Evolutionary conservation across 768 basidiomycete species (phyloP).

Genomic region (Cyclocybe aegerita): DNA sequence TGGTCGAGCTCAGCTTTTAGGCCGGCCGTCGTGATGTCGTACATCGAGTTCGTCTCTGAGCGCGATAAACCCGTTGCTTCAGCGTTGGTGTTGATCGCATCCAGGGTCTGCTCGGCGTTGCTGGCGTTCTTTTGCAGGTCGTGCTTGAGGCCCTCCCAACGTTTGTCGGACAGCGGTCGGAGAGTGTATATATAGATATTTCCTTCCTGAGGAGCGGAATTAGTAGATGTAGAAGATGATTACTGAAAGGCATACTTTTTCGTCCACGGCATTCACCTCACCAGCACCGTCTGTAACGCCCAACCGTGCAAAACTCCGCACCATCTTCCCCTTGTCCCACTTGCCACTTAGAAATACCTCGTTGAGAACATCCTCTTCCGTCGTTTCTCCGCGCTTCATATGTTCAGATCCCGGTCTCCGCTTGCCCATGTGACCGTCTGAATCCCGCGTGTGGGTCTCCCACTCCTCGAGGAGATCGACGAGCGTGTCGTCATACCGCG

Average conservation of each 20-base stretch:
- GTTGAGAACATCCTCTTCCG: slow-evolving; percentile 33
- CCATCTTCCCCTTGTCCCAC: slow-evolving; percentile 83
- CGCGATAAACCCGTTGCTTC: slow-evolving; percentile 25
- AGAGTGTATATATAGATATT: slow-evolving; percentile 46
- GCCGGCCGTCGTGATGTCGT: slow-evolving; percentile 29
- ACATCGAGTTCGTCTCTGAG: slow-evolving; percentile 44
- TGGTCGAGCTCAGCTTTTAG: slow-evolving; percentile 1
- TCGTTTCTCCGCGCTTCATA: slow-evolving; percentile 13
- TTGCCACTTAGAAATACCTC: slow-evolving; percentile 48
- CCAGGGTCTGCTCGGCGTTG: not conserved
- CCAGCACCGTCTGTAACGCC: slow-evolving; percentile 31
- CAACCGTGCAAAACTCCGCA: slow-evolving; percentile 69
- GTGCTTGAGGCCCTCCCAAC: slow-evolving; percentile 40
- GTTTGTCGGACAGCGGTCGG: slow-evolving; percentile 41
- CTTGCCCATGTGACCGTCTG: slow-evolving; percentile 31
- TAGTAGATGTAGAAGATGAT: not conserved
- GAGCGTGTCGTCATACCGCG: slow-evolving; percentile 73
- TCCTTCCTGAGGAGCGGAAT: slow-evolving; percentile 28
- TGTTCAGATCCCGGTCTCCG: slow-evolving; percentile 30
- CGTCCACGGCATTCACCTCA: slow-evolving; percentile 29
- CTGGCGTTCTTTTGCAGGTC: slow-evolving; percentile 25
- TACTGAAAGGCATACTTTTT: slow-evolving; percentile 24
- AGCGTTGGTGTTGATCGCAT: slow-evolving; percentile 19
- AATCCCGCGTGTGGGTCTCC: slow-evolving; percentile 54
- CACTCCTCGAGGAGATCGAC: slow-evolving; percentile 61